Conservation (phyloP, 352 stramenopile genomes). For the Phytophthora europaea region DNA sequence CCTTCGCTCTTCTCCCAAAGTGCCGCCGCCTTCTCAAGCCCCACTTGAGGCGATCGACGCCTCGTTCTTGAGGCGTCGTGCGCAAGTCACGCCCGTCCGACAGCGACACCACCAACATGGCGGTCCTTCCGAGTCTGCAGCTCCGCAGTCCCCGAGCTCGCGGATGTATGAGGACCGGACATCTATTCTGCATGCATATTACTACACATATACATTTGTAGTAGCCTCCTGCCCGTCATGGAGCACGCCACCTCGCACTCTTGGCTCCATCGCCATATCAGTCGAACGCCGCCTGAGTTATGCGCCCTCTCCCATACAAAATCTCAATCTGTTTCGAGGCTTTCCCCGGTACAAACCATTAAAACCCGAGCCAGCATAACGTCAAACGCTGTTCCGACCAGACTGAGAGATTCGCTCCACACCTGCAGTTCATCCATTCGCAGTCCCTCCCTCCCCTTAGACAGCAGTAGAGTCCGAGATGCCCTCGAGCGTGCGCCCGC, state of each 20-base stretch:
- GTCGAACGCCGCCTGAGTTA: constrained; percentile 1
- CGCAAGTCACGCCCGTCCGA: constrained; percentile 17
- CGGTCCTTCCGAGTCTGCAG: constrained; percentile 22
- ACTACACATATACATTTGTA: neutral
- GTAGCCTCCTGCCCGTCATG: too few relatives aligned
- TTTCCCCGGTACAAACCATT: neutral
- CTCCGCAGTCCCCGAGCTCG: neutral
- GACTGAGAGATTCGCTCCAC: neutral
- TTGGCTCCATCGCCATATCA: constrained; percentile 16
- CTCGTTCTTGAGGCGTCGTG: constrained; percentile 20
- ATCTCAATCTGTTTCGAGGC: constrained; percentile 11
- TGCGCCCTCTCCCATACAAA: constrained; percentile 32
- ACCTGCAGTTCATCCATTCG: neutral
- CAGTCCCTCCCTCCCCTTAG: too few relatives aligned
- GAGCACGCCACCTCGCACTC: neutral
- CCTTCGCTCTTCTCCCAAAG: constrained; percentile 8
- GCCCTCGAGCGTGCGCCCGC: constrained; percentile 29
- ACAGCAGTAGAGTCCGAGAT: constrained; percentile 3
- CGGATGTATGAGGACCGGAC: constrained; percentile 28
- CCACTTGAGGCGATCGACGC: constrained; percentile 20
- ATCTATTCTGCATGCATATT: neutral
- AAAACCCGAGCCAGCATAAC: neutral
- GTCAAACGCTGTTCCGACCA: neutral
- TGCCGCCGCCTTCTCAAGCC: constrained; percentile 1
- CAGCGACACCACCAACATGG: neutral